Evolutionary conservation across 1,139 yeast species (phyloP).

Genomic region (Geotrichum siamense): DNA sequence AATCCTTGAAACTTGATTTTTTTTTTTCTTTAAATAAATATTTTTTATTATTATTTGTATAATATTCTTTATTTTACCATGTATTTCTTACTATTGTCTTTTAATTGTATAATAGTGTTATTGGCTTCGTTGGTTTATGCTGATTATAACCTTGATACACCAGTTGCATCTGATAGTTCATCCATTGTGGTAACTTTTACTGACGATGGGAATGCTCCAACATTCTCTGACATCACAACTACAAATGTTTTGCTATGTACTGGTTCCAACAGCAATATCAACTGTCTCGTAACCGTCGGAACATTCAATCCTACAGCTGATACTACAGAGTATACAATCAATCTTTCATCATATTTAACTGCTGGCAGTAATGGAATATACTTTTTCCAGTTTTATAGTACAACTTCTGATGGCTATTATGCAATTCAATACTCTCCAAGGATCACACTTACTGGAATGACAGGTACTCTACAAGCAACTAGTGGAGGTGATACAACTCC

Average conservation of each 20-base stretch:
- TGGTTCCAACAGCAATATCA: constrained; percentile 50
- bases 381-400: constrained; percentile 58
- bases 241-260: constrained; percentile 60
- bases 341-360: constrained; percentile 17
- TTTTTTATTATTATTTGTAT: too few species aligned
- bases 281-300: constrained; percentile 39
- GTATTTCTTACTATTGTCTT: background rate
- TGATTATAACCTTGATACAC: constrained; percentile 1
- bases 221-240: constrained; percentile 39
- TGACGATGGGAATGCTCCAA: constrained; percentile 48
- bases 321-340: constrained; percentile 2
- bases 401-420: constrained; percentile 37
- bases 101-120: background rate
- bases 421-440: constrained; percentile 66
- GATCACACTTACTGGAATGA: constrained; percentile 61
- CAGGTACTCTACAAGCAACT: constrained; percentile 45
- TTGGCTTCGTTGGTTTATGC: background rate
- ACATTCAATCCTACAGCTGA: constrained; percentile 26
- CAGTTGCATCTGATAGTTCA: constrained; percentile 38
- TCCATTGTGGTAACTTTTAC: constrained; percentile 52
- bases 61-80: too few species aligned
- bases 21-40: too few species aligned
- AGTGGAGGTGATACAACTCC: constrained; percentile 39
- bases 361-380: constrained; percentile 56
- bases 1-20: too few species aligned